These are phyloP conservation scores for Arbutus unedo DNA, from an alignment of 148 eudicot species.

Conservation along the genomic window DNA sequence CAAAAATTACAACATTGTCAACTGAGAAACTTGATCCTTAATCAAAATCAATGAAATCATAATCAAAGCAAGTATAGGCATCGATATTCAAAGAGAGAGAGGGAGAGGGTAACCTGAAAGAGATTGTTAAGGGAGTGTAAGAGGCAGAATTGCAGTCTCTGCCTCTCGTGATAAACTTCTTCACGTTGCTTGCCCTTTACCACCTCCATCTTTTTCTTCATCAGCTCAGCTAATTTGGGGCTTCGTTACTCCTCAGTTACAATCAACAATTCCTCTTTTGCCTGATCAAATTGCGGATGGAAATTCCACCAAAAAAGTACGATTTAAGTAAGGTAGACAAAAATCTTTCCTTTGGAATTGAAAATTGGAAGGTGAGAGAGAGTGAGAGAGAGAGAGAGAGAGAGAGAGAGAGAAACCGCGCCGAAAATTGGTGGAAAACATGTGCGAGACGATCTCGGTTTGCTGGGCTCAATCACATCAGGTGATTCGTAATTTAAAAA, in stretches of 20 bases:
- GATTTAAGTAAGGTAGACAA: background rate
- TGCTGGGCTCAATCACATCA: too few relatives aligned
- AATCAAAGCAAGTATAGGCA: background rate
- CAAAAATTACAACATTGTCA: background rate
- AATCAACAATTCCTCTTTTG: background rate
- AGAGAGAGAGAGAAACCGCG: background rate
- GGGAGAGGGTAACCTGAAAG: constrained; percentile 57
- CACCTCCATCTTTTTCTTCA: constrained; percentile 21
- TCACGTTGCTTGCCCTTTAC: background rate
- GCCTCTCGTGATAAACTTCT: constrained; percentile 75
- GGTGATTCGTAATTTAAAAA: too few relatives aligned
- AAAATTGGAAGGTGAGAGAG: background rate
- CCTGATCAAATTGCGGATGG: background rate
- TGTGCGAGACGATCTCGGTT: background rate
- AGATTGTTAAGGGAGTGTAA: constrained; percentile 94
- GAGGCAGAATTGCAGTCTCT: constrained; percentile 80
- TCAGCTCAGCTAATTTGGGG: background rate
- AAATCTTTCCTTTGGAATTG: too few relatives aligned
- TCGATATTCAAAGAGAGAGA: background rate
- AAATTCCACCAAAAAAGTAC: background rate
- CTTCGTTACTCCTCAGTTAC: background rate
- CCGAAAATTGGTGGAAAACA: background rate
- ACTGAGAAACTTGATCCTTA: background rate
- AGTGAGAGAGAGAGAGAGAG: background rate
- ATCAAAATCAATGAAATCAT: background rate